Percentiles rank a stretch among this genome's conserved stretches.
Evolutionary conservation across 116 monocot genomes (phyloP).

Genomic region (Zostera marina): DNA sequence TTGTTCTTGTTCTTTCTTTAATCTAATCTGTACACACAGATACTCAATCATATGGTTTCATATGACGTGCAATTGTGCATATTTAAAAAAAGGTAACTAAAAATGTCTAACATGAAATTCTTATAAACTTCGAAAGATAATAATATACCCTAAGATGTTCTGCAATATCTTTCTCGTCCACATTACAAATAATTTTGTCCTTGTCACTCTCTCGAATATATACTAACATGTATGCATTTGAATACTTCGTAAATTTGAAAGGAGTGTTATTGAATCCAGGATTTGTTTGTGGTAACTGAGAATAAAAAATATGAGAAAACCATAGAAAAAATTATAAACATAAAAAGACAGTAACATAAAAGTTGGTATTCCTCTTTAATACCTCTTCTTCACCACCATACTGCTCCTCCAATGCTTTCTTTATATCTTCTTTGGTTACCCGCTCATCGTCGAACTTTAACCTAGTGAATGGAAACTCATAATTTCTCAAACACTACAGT

Average conservation of each 20-base stretch:
- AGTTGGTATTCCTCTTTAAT: background rate
- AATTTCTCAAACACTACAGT: background rate
- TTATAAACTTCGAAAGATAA: background rate
- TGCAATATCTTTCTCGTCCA: constrained; percentile 97
- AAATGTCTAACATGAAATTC: background rate
- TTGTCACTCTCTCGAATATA: constrained; percentile 97
- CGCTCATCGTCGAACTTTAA: constrained; percentile 99
- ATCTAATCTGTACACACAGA: constrained; percentile 40
- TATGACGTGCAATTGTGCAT: background rate
- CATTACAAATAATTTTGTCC: constrained; percentile 95
- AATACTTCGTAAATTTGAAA: constrained; percentile 97
- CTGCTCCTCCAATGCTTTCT: constrained; percentile 91
- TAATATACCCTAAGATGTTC: constrained; percentile 81
- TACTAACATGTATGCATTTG: constrained; percentile 99
- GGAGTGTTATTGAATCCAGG: constrained; percentile 90
- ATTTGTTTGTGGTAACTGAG: constrained; percentile 85
- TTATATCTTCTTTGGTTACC: constrained; percentile 92
- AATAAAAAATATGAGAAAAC: background rate
- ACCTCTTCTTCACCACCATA: constrained; percentile 99
- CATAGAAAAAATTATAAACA: background rate
- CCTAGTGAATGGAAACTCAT: constrained; percentile 28
- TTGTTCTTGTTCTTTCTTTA: constrained; percentile 97
- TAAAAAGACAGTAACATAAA: background rate
- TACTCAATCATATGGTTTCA: background rate
- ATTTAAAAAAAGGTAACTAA: background rate